These are phyloP conservation scores for Hypoxylon lienhwacheense DNA, from an alignment of 495 filamentous ascomycete species.

Conservation along the genomic window DNA sequence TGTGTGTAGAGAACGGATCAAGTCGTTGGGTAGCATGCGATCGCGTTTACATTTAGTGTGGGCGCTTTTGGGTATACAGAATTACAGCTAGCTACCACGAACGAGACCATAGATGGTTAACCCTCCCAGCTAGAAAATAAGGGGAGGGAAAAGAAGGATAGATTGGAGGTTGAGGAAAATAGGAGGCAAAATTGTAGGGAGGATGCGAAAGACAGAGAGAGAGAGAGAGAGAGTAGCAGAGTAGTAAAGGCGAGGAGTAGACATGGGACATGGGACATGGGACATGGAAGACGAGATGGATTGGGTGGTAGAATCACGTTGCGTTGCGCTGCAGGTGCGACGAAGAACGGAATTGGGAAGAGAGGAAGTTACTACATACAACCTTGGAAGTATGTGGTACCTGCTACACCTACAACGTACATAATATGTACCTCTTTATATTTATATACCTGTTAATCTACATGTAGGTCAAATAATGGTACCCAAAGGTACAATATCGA, in stretches of 20 bases:
- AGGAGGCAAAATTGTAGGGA: constrained; percentile 26
- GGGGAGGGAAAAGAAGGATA: constrained; percentile 26
- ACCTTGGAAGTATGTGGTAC: not conserved
- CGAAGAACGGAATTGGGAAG: constrained; percentile 27
- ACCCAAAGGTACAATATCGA: not conserved
- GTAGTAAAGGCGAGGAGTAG: constrained; percentile 30
- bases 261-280: constrained; percentile 2
- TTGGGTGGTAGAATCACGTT: constrained; percentile 39
- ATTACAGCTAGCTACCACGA: constrained; percentile 31
- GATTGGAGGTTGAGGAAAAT: constrained; percentile 24
- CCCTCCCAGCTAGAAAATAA: constrained; percentile 19
- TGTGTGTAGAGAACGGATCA: constrained; percentile 18
- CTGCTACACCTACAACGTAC: constrained; percentile 1
- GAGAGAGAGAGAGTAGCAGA: constrained; percentile 29
- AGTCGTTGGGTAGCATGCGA: constrained; percentile 17
- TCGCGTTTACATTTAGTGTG: constrained; percentile 14
- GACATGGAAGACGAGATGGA: constrained; percentile 24
- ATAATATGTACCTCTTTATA: not conserved
- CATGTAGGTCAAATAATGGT: too few species aligned
- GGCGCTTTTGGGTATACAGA: too few species aligned
- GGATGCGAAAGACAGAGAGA: constrained; percentile 31
- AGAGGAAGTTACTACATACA: constrained; percentile 8
- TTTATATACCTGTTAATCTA: too few species aligned
- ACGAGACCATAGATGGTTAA: constrained; percentile 23
- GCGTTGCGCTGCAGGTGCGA: constrained; percentile 37